These are phyloP conservation scores for Hanseniaspora nectarophila DNA, from an alignment of 805 yeast species.

Conservation along the genomic window DNA sequence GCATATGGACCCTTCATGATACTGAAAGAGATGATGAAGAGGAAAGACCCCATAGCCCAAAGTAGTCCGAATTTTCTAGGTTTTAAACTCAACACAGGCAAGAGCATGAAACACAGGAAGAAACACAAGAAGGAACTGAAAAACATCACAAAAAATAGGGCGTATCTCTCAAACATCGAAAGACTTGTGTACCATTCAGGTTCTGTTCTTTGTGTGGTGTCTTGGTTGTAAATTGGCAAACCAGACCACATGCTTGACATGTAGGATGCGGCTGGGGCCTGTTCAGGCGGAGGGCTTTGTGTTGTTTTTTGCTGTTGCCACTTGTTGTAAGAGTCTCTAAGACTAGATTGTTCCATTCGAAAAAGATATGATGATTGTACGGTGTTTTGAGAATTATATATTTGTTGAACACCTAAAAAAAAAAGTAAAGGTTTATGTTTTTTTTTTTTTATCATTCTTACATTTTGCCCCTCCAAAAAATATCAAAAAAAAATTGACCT, in stretches of 20 bases:
- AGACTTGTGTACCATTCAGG: slow-evolving; percentile 50
- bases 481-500: too few relatives aligned
- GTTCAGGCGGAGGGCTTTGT: slow-evolving; percentile 4
- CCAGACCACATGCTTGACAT: slow-evolving; percentile 51
- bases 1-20: slow-evolving; percentile 84
- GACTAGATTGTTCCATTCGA: slow-evolving; percentile 16
- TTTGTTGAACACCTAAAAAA: too few relatives aligned
- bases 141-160: slow-evolving; percentile 67
- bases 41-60: slow-evolving; percentile 84
- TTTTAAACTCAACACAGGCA: slow-evolving; percentile 78
- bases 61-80: slow-evolving; percentile 83
- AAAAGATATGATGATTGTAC: background rate
- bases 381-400: background rate
- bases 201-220: slow-evolving; percentile 47
- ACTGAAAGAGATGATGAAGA: slow-evolving; percentile 83
- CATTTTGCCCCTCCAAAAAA: too few relatives aligned
- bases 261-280: slow-evolving; percentile 28
- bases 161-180: slow-evolving; percentile 66
- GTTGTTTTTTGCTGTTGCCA: slow-evolving; percentile 28
- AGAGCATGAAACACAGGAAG: slow-evolving; percentile 63
- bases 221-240: slow-evolving; percentile 52
- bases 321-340: slow-evolving; percentile 32
- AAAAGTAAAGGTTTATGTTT: too few relatives aligned
- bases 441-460: background rate
- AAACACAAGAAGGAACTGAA: slow-evolving; percentile 72